phyloP scores from a whole-genome alignment of 192 early-diverging fungal genomes.

The Funneliformis geosporum region DNA sequence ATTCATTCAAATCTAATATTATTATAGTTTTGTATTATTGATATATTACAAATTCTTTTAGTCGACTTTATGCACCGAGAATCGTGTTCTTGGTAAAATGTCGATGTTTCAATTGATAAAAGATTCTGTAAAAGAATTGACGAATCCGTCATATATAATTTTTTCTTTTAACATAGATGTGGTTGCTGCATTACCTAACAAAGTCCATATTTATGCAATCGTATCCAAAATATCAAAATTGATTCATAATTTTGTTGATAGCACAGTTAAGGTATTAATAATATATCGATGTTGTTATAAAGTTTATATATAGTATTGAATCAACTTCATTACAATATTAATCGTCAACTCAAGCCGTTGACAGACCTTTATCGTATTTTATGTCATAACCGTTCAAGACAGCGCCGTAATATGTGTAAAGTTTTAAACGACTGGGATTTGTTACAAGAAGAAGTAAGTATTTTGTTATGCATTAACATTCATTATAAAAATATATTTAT shows the following conservation, averaged over 20 bases:
- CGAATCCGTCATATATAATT: conserved; percentile 26
- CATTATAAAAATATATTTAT: neutral
- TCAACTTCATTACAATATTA: conserved; percentile 11
- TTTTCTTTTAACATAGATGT: conserved; percentile 22
- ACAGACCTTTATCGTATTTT: conserved; percentile 53
- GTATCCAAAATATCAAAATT: conserved; percentile 1
- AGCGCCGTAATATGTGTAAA: conserved; percentile 60
- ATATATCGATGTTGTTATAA: conserved; percentile 3
- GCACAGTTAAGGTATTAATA: conserved; percentile 13
- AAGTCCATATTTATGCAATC: neutral
- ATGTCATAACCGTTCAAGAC: conserved; percentile 63
- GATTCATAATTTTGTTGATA: conserved; percentile 23
- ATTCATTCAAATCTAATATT: neutral
- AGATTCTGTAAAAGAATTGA: conserved; percentile 30
- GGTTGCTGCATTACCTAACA: neutral
- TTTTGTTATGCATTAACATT: neutral
- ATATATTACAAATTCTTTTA: neutral
- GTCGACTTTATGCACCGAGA: conserved; percentile 30
- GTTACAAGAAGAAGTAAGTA: conserved; percentile 53
- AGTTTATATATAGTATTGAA: neutral
- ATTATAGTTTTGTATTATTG: neutral
- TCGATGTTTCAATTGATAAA: conserved; percentile 29
- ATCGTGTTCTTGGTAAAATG: conserved; percentile 28
- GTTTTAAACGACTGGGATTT: conserved; percentile 59
- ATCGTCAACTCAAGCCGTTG: conserved; percentile 49